Conservation (phyloP, 2,329 filamentous ascomycete genomes). For the Fusarium gaditjirri region DNA sequence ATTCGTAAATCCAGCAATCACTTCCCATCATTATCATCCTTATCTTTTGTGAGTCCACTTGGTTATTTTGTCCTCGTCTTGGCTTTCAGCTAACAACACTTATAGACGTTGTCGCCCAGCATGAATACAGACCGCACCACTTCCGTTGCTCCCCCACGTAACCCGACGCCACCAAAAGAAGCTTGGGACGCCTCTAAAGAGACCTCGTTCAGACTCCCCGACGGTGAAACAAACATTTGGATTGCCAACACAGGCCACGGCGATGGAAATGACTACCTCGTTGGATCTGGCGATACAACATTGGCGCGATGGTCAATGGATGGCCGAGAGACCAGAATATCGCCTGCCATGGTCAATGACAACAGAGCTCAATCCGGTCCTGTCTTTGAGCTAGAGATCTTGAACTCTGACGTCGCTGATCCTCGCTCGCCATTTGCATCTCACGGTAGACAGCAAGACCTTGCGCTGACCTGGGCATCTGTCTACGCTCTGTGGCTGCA, state of each 20-base stretch:
- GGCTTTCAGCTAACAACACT: neutral
- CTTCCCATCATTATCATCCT: neutral
- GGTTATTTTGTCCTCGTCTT: neutral
- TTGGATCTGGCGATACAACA: constrained; percentile 8
- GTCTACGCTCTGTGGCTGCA: constrained; percentile 27
- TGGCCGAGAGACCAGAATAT: constrained; percentile 8
- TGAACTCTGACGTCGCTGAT: constrained; percentile 1
- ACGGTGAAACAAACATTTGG: constrained; percentile 19
- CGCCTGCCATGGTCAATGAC: constrained; percentile 25
- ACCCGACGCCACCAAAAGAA: constrained; percentile 23
- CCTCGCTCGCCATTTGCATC: constrained; percentile 6
- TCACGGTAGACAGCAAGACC: neutral
- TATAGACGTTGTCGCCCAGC: neutral
- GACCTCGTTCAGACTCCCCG: constrained; percentile 11
- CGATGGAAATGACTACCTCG: constrained; percentile 2
- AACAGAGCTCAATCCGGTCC: constrained; percentile 8
- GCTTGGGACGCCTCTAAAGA: constrained; percentile 7
- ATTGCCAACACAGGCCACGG: constrained; percentile 9
- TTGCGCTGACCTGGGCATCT: constrained; percentile 15
- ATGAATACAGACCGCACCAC: neutral
- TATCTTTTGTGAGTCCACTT: neutral
- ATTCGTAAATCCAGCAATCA: neutral
- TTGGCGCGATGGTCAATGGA: constrained; percentile 12
- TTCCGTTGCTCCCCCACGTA: constrained; percentile 11
- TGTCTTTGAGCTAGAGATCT: constrained; percentile 7